phyloP scores from a whole-genome alignment of 495 filamentous ascomycete genomes.

The Evernia prunastri region DNA sequence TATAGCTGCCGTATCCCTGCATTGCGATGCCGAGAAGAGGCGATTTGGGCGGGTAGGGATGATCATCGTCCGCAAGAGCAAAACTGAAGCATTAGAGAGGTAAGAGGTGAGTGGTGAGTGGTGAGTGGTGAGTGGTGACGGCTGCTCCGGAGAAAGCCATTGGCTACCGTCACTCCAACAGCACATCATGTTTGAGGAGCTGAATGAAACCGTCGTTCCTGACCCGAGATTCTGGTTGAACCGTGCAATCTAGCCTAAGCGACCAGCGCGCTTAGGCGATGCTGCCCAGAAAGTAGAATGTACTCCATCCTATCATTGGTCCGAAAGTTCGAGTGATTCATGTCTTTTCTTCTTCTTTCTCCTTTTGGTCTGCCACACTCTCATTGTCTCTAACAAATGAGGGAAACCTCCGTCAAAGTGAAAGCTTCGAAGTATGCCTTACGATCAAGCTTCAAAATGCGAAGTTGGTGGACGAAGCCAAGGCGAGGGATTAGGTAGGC shows the following conservation, averaged over 20 bases:
- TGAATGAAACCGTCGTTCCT: slow-evolving; percentile 23
- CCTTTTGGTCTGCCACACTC: not conserved
- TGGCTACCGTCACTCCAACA: slow-evolving; percentile 14
- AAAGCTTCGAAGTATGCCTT: not conserved
- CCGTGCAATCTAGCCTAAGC: slow-evolving; percentile 18
- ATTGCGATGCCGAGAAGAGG: slow-evolving; percentile 1
- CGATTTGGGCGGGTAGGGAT: slow-evolving; percentile 3
- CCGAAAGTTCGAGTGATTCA: not conserved
- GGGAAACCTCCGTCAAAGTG: not conserved
- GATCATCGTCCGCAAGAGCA: not conserved
- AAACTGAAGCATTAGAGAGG: too few species aligned
- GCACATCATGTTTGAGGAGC: slow-evolving; percentile 5
- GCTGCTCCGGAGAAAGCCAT: slow-evolving; percentile 11
- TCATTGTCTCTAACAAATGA: not conserved
- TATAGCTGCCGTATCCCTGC: not conserved
- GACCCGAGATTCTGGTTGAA: slow-evolving; percentile 22
- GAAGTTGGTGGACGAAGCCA: not conserved
- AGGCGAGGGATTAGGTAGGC: slow-evolving; percentile 1
- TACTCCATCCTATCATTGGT: not conserved
- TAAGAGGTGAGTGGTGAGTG: too few species aligned
- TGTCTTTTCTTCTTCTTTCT: too few species aligned
- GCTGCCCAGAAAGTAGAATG: not conserved
- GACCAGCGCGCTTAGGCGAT: slow-evolving; percentile 17
- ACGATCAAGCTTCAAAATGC: not conserved
- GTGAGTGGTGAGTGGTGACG: not conserved